Evolutionary conservation across 208 protist genomes (phyloP).

Genomic region (Wallacemonas collosoma): DNA sequence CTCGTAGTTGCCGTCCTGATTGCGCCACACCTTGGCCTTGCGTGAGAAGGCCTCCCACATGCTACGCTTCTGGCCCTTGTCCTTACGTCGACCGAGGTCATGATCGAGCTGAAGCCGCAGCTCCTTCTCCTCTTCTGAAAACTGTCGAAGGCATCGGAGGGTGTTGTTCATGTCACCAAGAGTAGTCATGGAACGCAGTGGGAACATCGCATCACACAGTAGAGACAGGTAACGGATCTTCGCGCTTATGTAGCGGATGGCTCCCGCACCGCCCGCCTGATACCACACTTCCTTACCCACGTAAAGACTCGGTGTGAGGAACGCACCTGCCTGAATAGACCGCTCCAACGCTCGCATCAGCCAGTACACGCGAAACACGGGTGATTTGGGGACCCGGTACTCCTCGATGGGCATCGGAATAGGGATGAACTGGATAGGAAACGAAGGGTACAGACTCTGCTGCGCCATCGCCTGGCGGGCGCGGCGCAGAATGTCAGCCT

Average conservation of each 20-base stretch:
- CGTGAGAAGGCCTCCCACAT: conserved; percentile 52
- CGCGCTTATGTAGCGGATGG: conserved; percentile 47
- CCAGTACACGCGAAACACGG: conserved; percentile 70
- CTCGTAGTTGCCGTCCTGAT: conserved; percentile 59
- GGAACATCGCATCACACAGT: conserved; percentile 66
- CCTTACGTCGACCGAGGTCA: conserved; percentile 52
- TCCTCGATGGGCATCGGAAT: conserved; percentile 64
- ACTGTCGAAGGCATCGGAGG: conserved; percentile 44
- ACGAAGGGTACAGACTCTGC: conserved; percentile 52
- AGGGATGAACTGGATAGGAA: conserved; percentile 62
- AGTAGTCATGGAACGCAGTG: conserved; percentile 54
- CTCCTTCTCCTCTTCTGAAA: conserved; percentile 40
- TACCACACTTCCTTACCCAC: conserved; percentile 76
- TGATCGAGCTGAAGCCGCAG: conserved; percentile 49
- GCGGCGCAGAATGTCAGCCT: conserved; percentile 60
- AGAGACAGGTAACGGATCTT: conserved; percentile 69
- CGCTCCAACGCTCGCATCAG: conserved; percentile 70
- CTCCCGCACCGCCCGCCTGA: conserved; percentile 54
- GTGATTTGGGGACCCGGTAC: conserved; percentile 45
- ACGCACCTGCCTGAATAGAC: conserved; percentile 79
- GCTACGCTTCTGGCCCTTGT: conserved; percentile 44
- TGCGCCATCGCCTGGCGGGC: conserved; percentile 42
- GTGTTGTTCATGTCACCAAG: conserved; percentile 50
- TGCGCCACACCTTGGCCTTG: conserved; percentile 71
- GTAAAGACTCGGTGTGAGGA: conserved; percentile 78